phyloP scores from a whole-genome alignment of 495 filamentous ascomycete species.

The Cryomyces minteri region DNA sequence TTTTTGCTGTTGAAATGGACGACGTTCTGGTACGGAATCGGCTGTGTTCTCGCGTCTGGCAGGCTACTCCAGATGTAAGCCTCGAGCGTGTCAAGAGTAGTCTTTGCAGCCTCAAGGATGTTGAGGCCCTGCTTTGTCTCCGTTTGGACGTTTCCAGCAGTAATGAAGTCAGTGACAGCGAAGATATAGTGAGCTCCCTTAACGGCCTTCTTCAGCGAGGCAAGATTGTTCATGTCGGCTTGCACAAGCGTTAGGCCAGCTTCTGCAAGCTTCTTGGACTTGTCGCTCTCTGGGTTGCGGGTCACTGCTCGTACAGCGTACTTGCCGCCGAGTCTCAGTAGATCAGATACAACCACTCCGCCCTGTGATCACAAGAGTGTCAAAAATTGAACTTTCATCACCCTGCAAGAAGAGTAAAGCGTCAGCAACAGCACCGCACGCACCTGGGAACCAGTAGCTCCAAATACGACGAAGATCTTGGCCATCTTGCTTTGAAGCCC shows the following conservation, averaged over 20 bases:
- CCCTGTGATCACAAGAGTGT: slow-evolving; percentile 31
- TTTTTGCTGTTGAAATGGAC: slow-evolving; percentile 47
- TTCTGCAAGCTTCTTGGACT: not conserved
- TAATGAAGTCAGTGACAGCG: slow-evolving; percentile 36
- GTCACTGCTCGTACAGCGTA: slow-evolving; percentile 4
- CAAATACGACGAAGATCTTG: slow-evolving; percentile 38
- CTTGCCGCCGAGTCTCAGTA: slow-evolving; percentile 21
- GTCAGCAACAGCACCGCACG: slow-evolving; percentile 34
- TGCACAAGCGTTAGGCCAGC: not conserved
- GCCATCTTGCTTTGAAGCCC: too few relatives aligned
- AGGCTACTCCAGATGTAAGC: slow-evolving; percentile 20
- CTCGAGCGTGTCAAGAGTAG: slow-evolving; percentile 33
- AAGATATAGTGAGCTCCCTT: slow-evolving; percentile 35
- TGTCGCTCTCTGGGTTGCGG: not conserved
- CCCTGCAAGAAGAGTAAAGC: slow-evolving; percentile 29
- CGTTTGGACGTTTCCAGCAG: slow-evolving; percentile 23
- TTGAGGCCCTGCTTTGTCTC: slow-evolving; percentile 38
- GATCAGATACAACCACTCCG: slow-evolving; percentile 10
- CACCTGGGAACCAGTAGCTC: slow-evolving; percentile 46
- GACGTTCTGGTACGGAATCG: slow-evolving; percentile 30
- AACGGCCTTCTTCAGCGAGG: slow-evolving; percentile 30
- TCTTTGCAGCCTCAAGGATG: slow-evolving; percentile 33
- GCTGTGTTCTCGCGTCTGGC: slow-evolving; percentile 25
- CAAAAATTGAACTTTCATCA: slow-evolving; percentile 31
- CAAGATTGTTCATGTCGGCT: slow-evolving; percentile 31